A percentile compares a stretch with the other conserved stretches of the same genome.
phyloP scores from a whole-genome alignment of 352 stramenopile species.

The Phytophthora uliginosa region DNA sequence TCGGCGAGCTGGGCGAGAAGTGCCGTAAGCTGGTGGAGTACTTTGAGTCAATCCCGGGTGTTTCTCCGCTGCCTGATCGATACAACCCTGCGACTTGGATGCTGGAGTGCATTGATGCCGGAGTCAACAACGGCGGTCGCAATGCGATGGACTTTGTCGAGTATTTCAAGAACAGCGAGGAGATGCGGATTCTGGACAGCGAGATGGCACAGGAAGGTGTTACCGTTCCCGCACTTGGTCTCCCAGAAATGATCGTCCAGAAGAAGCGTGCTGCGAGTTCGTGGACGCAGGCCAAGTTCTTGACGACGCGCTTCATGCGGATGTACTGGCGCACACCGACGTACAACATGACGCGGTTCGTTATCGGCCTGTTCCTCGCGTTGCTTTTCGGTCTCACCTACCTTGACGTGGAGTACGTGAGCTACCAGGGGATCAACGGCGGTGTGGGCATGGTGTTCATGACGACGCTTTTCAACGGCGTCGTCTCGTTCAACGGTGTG shows the following conservation, averaged over 20 bases:
- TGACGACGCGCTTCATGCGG: conserved; percentile 54
- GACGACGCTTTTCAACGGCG: conserved; percentile 1
- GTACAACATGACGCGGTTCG: conserved; percentile 47
- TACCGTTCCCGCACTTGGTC: conserved; percentile 36
- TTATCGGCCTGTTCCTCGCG: not conserved
- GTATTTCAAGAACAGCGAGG: conserved; percentile 33
- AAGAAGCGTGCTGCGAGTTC: conserved; percentile 47
- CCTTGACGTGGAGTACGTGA: not conserved
- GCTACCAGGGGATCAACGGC: not conserved
- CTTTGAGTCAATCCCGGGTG: conserved; percentile 30
- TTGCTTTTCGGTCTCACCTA: conserved; percentile 1
- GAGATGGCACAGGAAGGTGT: conserved; percentile 47
- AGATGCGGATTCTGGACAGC: conserved; percentile 33
- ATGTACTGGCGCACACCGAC: conserved; percentile 91
- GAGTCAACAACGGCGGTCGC: conserved; percentile 23
- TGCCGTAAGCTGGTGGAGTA: conserved; percentile 36
- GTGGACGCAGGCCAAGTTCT: conserved; percentile 43
- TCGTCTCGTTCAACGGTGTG: not conserved
- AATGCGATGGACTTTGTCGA: conserved; percentile 45
- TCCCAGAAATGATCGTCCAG: conserved; percentile 43
- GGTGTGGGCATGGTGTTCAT: conserved; percentile 1
- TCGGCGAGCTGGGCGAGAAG: conserved; percentile 40
- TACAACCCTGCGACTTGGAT: conserved; percentile 77
- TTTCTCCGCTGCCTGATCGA: conserved; percentile 13
- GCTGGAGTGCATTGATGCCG: conserved; percentile 53